phyloP scores from a whole-genome alignment of 768 basidiomycete genomes.

The Hebeloma cylindrosporum region DNA sequence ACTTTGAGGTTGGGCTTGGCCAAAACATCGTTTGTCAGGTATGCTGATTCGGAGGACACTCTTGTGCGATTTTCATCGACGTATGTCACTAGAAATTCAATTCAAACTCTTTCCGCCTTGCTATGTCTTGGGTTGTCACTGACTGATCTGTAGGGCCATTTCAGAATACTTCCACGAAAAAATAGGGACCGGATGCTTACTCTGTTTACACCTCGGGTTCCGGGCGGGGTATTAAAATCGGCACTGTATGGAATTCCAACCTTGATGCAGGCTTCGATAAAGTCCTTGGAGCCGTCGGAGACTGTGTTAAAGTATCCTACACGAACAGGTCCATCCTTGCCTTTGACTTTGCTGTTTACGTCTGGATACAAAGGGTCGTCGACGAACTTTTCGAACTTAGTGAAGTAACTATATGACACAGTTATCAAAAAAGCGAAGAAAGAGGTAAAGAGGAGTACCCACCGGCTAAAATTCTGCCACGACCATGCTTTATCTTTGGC shows the following conservation, averaged over 20 bases:
- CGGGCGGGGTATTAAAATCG: slow-evolving; percentile 57
- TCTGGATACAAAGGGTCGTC: slow-evolving; percentile 45
- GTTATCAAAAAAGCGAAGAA: background rate
- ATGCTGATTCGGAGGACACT: slow-evolving; percentile 61
- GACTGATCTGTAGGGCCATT: slow-evolving; percentile 28
- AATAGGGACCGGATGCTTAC: too few species aligned
- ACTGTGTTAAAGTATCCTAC: slow-evolving; percentile 51
- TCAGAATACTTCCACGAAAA: background rate
- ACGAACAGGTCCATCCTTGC: slow-evolving; percentile 50
- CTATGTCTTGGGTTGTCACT: too few species aligned
- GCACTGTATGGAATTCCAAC: slow-evolving; percentile 50
- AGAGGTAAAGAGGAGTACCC: slow-evolving; percentile 7
- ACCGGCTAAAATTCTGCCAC: slow-evolving; percentile 56
- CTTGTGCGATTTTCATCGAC: slow-evolving; percentile 50
- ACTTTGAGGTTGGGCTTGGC: slow-evolving; percentile 61
- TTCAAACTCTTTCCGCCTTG: background rate
- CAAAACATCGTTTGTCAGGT: slow-evolving; percentile 60
- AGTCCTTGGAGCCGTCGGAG: slow-evolving; percentile 40
- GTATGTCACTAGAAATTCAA: slow-evolving; percentile 55
- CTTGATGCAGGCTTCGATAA: slow-evolving; percentile 51
- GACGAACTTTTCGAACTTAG: slow-evolving; percentile 59
- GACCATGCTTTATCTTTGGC: slow-evolving; percentile 58
- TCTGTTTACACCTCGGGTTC: slow-evolving; percentile 56
- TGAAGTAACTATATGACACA: slow-evolving; percentile 50
- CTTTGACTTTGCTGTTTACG: slow-evolving; percentile 45